A percentile compares a stretch with the other conserved stretches of the same genome.
These are phyloP conservation scores for Paracoccidioides lutzii DNA, from an alignment of 2,329 filamentous ascomycete species.

Conservation along the genomic window DNA sequence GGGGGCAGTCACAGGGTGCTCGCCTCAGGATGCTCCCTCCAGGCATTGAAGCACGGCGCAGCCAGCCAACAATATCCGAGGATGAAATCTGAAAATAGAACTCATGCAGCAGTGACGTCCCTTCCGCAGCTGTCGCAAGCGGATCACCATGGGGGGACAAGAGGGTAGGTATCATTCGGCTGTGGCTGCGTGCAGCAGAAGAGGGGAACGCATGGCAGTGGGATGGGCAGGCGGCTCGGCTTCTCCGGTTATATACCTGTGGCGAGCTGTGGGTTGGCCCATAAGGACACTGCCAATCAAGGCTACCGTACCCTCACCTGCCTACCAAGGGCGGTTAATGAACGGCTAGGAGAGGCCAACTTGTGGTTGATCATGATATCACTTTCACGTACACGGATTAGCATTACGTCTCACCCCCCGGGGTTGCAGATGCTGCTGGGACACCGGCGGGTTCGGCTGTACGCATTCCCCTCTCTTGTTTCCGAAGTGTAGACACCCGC, in stretches of 20 bases:
- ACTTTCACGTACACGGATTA: background rate
- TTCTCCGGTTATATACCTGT: no score
- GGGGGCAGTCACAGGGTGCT: background rate
- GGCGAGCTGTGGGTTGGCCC: no score
- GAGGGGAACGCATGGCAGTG: background rate
- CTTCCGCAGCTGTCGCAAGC: no score
- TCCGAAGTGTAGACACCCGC: no score
- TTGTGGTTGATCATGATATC: background rate
- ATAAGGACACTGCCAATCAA: no score
- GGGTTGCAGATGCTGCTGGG: background rate
- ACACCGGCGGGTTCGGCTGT: background rate
- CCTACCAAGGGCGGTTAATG: background rate
- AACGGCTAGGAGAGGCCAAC: background rate
- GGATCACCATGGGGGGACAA: no score
- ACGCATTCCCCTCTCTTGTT: no score
- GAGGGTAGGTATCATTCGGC: conserved; percentile 1
- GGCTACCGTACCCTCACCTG: no score
- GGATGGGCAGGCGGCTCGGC: background rate
- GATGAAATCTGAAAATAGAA: no score
- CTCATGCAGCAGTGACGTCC: no score
- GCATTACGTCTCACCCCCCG: background rate
- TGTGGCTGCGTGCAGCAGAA: conserved; percentile 1
- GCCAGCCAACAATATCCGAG: conserved; percentile 4
- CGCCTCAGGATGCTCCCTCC: background rate
- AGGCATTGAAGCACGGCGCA: conserved; percentile 3